Percentiles rank a stretch among this genome's conserved stretches.
These are phyloP conservation scores for Lanmaoa pseudosensibilis DNA, from an alignment of 768 basidiomycete genomes.

Conservation along the genomic window DNA sequence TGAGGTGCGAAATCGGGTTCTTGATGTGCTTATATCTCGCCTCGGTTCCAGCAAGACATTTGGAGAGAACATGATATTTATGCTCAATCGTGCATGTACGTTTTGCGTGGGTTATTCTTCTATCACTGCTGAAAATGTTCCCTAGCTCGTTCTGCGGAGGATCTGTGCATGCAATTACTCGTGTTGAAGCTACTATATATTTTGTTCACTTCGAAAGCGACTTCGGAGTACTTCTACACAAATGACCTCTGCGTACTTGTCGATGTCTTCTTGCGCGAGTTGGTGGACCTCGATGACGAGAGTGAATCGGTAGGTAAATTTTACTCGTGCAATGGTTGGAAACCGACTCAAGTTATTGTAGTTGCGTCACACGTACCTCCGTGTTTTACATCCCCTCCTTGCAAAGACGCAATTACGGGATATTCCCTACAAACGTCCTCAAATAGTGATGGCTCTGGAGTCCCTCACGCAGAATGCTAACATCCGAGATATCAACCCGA, in stretches of 20 bases:
- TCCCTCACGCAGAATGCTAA: slow-evolving; percentile 69
- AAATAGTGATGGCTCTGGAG: slow-evolving; percentile 82
- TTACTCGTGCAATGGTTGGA: neutral
- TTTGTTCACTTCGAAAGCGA: slow-evolving; percentile 89
- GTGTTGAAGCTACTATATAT: slow-evolving; percentile 94
- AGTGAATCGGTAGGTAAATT: slow-evolving; percentile 75
- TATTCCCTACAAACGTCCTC: slow-evolving; percentile 87
- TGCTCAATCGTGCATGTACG: slow-evolving; percentile 93
- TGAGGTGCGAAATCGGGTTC: slow-evolving; percentile 70
- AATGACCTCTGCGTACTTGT: slow-evolving; percentile 96
- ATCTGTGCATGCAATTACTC: slow-evolving; percentile 90
- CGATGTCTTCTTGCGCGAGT: slow-evolving; percentile 95
- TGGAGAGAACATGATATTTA: slow-evolving; percentile 98
- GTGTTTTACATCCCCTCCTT: slow-evolving; percentile 92
- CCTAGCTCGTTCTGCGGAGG: slow-evolving; percentile 84
- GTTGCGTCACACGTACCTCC: slow-evolving; percentile 93
- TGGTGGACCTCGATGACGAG: slow-evolving; percentile 90
- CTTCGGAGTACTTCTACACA: slow-evolving; percentile 96
- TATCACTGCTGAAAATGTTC: slow-evolving; percentile 6
- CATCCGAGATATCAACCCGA: slow-evolving; percentile 81
- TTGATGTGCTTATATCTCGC: slow-evolving; percentile 81
- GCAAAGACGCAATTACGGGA: slow-evolving; percentile 89
- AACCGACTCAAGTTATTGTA: slow-evolving; percentile 36
- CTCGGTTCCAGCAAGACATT: slow-evolving; percentile 90
- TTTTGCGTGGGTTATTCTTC: slow-evolving; percentile 12